phyloP scores from a whole-genome alignment of 768 basidiomycete genomes.

The Cubamyces lactineus region DNA sequence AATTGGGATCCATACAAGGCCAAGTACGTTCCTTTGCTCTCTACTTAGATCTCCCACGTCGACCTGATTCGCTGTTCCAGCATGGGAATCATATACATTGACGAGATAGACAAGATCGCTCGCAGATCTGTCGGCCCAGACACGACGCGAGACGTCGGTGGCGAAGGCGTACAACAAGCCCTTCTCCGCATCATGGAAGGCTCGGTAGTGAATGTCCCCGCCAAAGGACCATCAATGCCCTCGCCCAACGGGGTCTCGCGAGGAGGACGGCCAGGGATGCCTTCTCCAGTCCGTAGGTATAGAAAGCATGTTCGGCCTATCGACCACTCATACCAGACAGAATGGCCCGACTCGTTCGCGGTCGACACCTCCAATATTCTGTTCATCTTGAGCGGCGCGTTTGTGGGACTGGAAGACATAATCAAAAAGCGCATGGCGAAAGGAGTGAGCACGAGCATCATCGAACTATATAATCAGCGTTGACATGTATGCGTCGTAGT shows the following conservation, averaged over 20 bases:
- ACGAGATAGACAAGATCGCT: constrained; percentile 94
- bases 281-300: constrained; percentile 28
- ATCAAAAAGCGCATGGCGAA: constrained; percentile 81
- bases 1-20: constrained; percentile 88
- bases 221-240: constrained; percentile 60
- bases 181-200: constrained; percentile 95
- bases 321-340: constrained; percentile 37
- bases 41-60: constrained; percentile 15
- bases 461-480: not conserved
- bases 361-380: constrained; percentile 90
- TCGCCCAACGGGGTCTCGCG: constrained; percentile 49
- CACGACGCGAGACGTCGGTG: constrained; percentile 85
- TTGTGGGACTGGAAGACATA: constrained; percentile 86
- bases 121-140: constrained; percentile 62
- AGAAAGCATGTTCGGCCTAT: not conserved
- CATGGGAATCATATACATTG: constrained; percentile 94
- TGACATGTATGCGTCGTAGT: constrained; percentile 47
- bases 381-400: constrained; percentile 95
- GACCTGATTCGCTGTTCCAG: constrained; percentile 41
- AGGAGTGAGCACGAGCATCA: constrained; percentile 60
- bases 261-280: constrained; percentile 46
- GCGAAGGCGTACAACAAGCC: constrained; percentile 95
- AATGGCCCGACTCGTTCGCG: constrained; percentile 66
- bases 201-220: constrained; percentile 78
- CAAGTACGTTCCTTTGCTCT: constrained; percentile 48